Evolutionary conservation across 805 yeast genomes (phyloP), one percentile per base, ranked within the genome.

Genomic region (Candida montana): DNA sequence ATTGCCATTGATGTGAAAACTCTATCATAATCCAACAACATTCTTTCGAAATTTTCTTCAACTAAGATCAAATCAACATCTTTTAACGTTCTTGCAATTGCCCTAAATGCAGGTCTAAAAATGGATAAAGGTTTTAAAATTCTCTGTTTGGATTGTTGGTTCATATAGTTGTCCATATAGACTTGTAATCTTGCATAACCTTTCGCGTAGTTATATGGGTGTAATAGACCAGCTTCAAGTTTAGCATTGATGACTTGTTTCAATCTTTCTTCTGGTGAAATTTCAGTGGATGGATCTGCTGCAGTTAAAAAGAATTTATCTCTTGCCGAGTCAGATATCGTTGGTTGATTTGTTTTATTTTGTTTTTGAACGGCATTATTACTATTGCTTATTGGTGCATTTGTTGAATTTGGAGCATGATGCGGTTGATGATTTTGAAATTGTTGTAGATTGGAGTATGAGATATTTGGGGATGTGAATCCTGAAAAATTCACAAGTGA

Each of bases 1-100:
- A 91, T 88, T 7, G 97, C 96, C 96, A 91, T 89, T 4, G 95
- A 83, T 0, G 97, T 89, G 65, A 91, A 91, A 4, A 91, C 96
- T 28, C 98, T 72, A 59, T 91, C 98, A 56, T 91, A 89, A 53
- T 91, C 96, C 39, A 91, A 67, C 34, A 91, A 64, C 95, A 91
- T 86, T 48, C 97, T 71, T 64, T 91, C 98, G 58, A 91, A 91
- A 42, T 83, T 83, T 62, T 91, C 98, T 54, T 91, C 98, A 4
- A 91, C 97, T 28, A 89, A 66, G 5, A 90, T 90, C 55, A 91
- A 69, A 62, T 91, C 98, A 9, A 89, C 86, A 61, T 90, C 97
- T 54, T 86, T 87, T 49, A 91, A 67, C 2, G 95, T 83, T 51
- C 88, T 73, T 0, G 98, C 96, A 51, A 90, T 86, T 5, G 95